Conservation (phyloP, 129 eudicot species). For the Gnaphalium uliginosum region DNA sequence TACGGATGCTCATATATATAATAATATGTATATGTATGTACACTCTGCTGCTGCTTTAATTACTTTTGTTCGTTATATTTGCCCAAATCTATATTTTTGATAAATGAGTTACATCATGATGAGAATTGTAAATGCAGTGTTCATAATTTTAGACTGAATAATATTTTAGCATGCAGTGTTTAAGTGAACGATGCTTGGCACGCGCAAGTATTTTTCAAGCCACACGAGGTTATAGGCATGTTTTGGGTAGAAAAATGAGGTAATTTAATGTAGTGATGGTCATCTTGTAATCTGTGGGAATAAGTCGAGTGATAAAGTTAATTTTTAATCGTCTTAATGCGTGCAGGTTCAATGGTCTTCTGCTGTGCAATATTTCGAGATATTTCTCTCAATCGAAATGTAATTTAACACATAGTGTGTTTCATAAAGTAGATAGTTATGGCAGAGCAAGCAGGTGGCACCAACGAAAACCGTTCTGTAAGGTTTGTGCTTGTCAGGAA, state of each 20-base stretch:
- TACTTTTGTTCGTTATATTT: background rate
- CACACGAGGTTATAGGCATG: conserved; percentile 56
- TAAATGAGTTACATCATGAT: background rate
- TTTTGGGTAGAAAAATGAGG: conserved; percentile 68
- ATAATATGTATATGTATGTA: too few relatives aligned
- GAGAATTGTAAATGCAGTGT: background rate
- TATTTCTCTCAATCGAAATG: conserved; percentile 59
- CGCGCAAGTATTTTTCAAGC: conserved; percentile 56
- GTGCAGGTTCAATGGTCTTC: conserved; percentile 61
- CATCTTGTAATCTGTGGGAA: conserved; percentile 5
- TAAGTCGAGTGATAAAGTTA: conserved; percentile 15
- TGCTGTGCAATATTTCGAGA: conserved; percentile 48
- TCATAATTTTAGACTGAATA: background rate
- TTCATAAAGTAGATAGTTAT: conserved; percentile 52
- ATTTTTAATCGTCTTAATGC: conserved; percentile 1
- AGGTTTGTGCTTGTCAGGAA: conserved; percentile 37
- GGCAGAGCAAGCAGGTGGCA: conserved; percentile 45
- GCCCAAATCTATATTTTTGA: background rate
- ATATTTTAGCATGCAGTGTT: conserved; percentile 54
- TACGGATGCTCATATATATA: background rate
- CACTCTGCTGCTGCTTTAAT: too few relatives aligned
- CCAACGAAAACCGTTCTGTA: conserved; percentile 38
- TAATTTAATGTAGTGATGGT: conserved; percentile 24
- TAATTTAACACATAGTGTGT: conserved; percentile 46
- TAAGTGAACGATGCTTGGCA: conserved; percentile 61